phyloP scores from a whole-genome alignment of 768 basidiomycete genomes.

The Coprinellus aureogranulatus region DNA sequence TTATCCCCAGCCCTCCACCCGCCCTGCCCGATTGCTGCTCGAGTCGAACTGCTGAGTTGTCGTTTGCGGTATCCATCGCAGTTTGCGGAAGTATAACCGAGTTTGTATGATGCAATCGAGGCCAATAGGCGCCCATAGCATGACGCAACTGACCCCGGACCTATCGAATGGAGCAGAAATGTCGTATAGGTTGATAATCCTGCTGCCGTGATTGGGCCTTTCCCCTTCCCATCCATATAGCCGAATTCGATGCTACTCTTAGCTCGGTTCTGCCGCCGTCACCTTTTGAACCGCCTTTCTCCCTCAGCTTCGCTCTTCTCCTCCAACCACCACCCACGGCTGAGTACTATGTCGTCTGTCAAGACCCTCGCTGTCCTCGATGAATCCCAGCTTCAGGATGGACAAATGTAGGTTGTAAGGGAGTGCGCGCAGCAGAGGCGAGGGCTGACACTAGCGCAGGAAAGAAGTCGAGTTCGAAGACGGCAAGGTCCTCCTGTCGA shows the following conservation, averaged over 20 bases:
- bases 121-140: background rate
- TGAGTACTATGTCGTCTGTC: constrained; percentile 36
- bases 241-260: background rate
- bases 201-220: constrained; percentile 14
- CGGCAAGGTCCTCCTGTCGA: constrained; percentile 75
- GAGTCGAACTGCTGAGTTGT: no score
- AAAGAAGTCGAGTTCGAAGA: constrained; percentile 80
- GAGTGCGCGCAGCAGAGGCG: background rate
- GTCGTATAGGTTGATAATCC: background rate
- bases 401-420: constrained; percentile 49
- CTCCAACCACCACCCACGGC: constrained; percentile 4
- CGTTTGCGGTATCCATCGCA: no score
- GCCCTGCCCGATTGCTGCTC: no score
- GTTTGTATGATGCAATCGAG: background rate
- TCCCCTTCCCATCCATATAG: background rate
- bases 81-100: background rate
- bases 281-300: background rate
- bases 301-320: constrained; percentile 4
- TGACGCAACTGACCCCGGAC: constrained; percentile 1
- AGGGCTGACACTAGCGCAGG: constrained; percentile 39
- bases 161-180: background rate
- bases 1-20: no score
- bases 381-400: constrained; percentile 58
- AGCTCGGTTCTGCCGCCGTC: background rate
- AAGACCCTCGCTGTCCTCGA: constrained; percentile 59